Conservation (phyloP, 2,329 filamentous ascomycete genomes). For the Aureobasidium sp. region DNA sequence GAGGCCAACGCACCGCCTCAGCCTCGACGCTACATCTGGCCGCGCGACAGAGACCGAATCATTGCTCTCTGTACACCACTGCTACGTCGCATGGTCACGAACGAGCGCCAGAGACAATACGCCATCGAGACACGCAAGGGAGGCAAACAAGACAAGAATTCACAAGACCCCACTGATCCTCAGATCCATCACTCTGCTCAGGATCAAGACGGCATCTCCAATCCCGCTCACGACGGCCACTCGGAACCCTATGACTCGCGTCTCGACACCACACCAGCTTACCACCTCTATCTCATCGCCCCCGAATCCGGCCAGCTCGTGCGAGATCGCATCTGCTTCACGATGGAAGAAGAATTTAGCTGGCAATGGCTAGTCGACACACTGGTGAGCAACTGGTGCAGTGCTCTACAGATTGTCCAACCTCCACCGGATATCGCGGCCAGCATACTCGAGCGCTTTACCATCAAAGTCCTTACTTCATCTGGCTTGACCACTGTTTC, state of each 20-base stretch:
- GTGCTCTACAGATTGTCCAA: slow-evolving; percentile 1
- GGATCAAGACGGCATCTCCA: neutral
- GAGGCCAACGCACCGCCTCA: slow-evolving; percentile 12
- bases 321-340: slow-evolving; percentile 11
- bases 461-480: slow-evolving; percentile 14
- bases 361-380: slow-evolving; percentile 10
- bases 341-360: neutral
- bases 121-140: slow-evolving; percentile 49
- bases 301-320: neutral
- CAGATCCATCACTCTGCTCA: neutral
- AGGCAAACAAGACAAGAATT: slow-evolving; percentile 12
- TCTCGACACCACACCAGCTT: neutral
- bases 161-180: neutral
- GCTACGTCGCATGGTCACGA: slow-evolving; percentile 52
- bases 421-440: slow-evolving; percentile 6
- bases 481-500: slow-evolving; percentile 12
- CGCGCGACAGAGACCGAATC: slow-evolving; percentile 48
- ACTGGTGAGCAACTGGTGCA: slow-evolving; percentile 11
- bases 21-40: slow-evolving; percentile 44
- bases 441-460: slow-evolving; percentile 8
- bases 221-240: neutral
- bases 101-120: slow-evolving; percentile 52
- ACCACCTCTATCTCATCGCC: slow-evolving; percentile 10
- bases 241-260: neutral
- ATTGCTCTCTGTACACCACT: slow-evolving; percentile 52